Evolutionary conservation across 2,329 filamentous ascomycete species (phyloP).

Genomic region (Alternaria incomplexa): DNA sequence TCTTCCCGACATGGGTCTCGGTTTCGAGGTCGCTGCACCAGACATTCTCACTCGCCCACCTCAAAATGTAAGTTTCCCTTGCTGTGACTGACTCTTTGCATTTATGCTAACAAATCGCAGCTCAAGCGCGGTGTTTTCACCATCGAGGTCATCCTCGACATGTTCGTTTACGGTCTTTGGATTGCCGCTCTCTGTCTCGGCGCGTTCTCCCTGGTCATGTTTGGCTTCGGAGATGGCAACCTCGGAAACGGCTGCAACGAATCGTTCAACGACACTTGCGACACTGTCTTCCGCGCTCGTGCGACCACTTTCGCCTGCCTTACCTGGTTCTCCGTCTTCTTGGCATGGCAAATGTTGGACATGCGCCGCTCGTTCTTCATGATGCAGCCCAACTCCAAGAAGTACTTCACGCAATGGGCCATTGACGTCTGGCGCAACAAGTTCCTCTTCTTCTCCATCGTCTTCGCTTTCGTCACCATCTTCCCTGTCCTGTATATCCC

Average conservation of each 20-base stretch:
- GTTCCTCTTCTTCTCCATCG: conserved; percentile 61
- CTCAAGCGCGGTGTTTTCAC: conserved; percentile 44
- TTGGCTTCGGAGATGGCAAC: conserved; percentile 39
- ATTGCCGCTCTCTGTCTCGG: conserved; percentile 43
- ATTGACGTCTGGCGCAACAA: conserved; percentile 73
- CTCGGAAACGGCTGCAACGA: conserved; percentile 44
- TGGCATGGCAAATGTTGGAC: conserved; percentile 76
- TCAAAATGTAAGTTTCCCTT: conserved; percentile 19
- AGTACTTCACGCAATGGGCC: conserved; percentile 66
- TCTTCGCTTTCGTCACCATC: conserved; percentile 40
- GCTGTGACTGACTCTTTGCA: no score
- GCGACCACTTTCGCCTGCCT: conserved; percentile 76
- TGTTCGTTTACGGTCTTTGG: conserved; percentile 45
- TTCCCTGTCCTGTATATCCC: conserved; percentile 65
- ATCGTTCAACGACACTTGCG: conserved; percentile 34
- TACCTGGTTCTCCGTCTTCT: conserved; percentile 77
- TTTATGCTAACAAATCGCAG: conserved; percentile 15
- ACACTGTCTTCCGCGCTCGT: conserved; percentile 59
- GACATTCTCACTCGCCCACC: conserved; percentile 35
- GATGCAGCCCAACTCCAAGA: conserved; percentile 68
- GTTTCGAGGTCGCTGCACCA: conserved; percentile 42
- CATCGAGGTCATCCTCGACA: conserved; percentile 43
- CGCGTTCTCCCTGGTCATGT: conserved; percentile 44
- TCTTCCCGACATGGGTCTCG: conserved; percentile 45
- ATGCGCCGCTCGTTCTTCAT: conserved; percentile 76